Evolutionary conservation across 2,329 filamentous ascomycete species (phyloP).

Genomic region (Aspergillus tanneri): DNA sequence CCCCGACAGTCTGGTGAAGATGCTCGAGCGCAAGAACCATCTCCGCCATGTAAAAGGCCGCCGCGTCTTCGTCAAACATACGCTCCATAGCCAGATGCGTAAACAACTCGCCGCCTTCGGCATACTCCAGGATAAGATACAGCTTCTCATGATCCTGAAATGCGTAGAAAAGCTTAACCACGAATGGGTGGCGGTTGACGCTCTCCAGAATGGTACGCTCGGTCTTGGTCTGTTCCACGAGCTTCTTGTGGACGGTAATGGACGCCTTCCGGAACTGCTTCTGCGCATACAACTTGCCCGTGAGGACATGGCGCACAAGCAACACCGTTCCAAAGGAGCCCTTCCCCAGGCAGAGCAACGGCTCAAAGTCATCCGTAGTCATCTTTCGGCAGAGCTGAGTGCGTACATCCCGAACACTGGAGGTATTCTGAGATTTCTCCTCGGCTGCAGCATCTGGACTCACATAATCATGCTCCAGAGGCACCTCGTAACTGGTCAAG

Average conservation of each 20-base stretch:
- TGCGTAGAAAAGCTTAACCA: slow-evolving; percentile 96
- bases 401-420: slow-evolving; percentile 57
- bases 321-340: slow-evolving; percentile 94
- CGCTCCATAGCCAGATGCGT: slow-evolving; percentile 90
- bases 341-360: slow-evolving; percentile 88
- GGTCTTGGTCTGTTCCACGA: slow-evolving; percentile 96
- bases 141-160: slow-evolving; percentile 98
- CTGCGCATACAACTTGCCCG: slow-evolving; percentile 89
- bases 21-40: slow-evolving; percentile 93
- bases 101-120: slow-evolving; percentile 94
- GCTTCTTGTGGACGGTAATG: slow-evolving; percentile 88
- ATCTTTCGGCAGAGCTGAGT: slow-evolving; percentile 71
- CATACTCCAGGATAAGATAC: slow-evolving; percentile 96
- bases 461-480: slow-evolving; percentile 79
- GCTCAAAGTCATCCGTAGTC: slow-evolving; percentile 85
- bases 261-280: slow-evolving; percentile 99
- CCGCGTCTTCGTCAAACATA: slow-evolving; percentile 88
- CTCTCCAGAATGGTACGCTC: slow-evolving; percentile 93
- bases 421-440: slow-evolving; percentile 37
- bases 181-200: slow-evolving; percentile 93
- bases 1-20: slow-evolving; percentile 85
- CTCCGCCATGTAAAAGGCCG: slow-evolving; percentile 98
- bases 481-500: slow-evolving; percentile 81
- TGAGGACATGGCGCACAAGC: slow-evolving; percentile 83
- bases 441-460: slow-evolving; percentile 55